Base-by-base conservation (phyloP, 83 land plant species). In the Thuja plicata region DNA sequence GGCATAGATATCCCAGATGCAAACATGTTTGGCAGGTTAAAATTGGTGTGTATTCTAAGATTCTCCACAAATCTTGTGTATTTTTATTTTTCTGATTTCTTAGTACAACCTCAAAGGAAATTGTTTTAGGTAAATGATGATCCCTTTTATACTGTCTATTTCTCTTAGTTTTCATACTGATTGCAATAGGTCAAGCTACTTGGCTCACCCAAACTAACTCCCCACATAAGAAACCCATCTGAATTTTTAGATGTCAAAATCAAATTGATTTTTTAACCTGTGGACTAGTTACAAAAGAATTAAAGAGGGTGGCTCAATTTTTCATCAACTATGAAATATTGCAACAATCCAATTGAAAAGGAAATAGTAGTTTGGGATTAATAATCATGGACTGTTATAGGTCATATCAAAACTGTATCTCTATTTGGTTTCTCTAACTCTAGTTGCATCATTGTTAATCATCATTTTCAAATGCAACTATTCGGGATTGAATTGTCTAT, bases 21-120 rank as follows among this genome's bases (percentile, higher is more conserved):
- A 8, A 91, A 93, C 37, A 84, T 35, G 81, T 87, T 91, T 19
- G 77, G 88, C 43, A 91, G 87, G 34, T 81, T 94, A 34, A 94
- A 93, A 93, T 55, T 91, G 77, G 77, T 73, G 32, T 73, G 77
- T 73, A 32, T 73, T 73, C 77, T 1, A 32, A 30, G 35, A 19
- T 73, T 30, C 2, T 30, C 27, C 24, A 62, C 24, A 62, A 5
- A 27, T 62, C n/a, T 19, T 48, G 71, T n/a, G n/a, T n/a, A 21
- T n/a, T 8, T n/a, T 73, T n/a, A 30, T 32, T 19, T 21, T 1
- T n/a, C n/a, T 73, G 77, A 73, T n/a, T 73, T 73, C 37, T 73
- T 13, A 8, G 13, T 73, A 73, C 7, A 34, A 73, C 32, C 10
- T 30, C 77, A 73, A 11, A 9, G 30, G 19, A 48, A 62, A 62